phyloP scores from a whole-genome alignment of 345 rosid species.

The Combretum micranthum region DNA sequence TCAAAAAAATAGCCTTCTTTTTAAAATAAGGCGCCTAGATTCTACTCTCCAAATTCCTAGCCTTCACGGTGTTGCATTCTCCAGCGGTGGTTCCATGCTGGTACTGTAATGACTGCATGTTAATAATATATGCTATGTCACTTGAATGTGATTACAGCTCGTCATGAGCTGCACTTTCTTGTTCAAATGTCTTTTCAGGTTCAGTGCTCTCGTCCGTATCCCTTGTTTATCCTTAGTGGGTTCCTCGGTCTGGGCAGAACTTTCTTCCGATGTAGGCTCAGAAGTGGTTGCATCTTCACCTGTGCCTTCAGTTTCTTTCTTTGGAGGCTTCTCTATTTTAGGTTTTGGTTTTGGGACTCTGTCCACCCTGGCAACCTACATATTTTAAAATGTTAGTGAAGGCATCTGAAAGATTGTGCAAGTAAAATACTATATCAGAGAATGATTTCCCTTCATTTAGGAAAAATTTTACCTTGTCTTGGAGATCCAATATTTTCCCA shows the following conservation, averaged over 20 bases:
- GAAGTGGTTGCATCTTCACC: slow-evolving; percentile 22
- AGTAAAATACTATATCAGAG: not conserved
- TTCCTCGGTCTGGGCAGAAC: slow-evolving; percentile 15
- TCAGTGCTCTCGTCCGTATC: not conserved
- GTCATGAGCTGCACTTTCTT: slow-evolving; percentile 4
- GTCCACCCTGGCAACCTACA: slow-evolving; percentile 53
- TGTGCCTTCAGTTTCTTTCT: slow-evolving; percentile 43
- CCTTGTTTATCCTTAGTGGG: slow-evolving; percentile 13
- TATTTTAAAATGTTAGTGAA: not conserved
- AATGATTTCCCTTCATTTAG: not conserved
- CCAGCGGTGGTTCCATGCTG: too few relatives aligned
- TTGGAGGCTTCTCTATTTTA: slow-evolving; percentile 63
- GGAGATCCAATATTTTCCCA: slow-evolving; percentile 45
- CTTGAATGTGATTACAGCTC: slow-evolving; percentile 6
- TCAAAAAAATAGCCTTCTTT: too few relatives aligned
- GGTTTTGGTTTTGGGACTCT: slow-evolving; percentile 92
- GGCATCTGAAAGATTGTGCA: not conserved
- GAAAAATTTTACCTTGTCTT: slow-evolving; percentile 59
- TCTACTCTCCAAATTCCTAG: too few relatives aligned
- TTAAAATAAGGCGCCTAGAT: too few relatives aligned
- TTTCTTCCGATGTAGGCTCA: slow-evolving; percentile 27
- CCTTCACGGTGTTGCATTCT: too few relatives aligned
- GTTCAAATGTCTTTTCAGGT: slow-evolving; percentile 1
- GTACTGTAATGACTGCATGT: too few relatives aligned
- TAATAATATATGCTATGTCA: too few relatives aligned